These are phyloP conservation scores for Cutaneotrichosporon sp. DNA, from an alignment of 1,284 basidiomycete species.

Conservation along the genomic window DNA sequence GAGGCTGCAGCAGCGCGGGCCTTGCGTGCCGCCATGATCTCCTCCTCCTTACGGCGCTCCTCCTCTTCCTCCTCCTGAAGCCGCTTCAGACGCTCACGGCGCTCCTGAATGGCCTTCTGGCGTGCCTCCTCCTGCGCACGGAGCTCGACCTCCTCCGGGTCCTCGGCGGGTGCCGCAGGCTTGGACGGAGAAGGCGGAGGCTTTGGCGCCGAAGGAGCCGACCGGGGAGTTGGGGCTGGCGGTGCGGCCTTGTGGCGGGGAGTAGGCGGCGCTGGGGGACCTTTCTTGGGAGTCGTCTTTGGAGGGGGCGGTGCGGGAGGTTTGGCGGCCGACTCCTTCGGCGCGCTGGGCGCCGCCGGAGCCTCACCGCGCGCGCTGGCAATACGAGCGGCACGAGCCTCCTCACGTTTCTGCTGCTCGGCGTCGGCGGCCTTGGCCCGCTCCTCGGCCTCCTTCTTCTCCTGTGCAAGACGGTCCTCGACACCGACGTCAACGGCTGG, in stretches of 20 bases:
- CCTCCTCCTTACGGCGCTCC: conserved; percentile 59
- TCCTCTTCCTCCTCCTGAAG: conserved; percentile 70
- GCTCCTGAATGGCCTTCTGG: conserved; percentile 62
- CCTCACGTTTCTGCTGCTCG: conserved; percentile 70
- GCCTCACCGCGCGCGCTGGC: conserved; percentile 55
- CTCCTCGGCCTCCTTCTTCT: conserved; percentile 80
- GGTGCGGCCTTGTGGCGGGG: conserved; percentile 23
- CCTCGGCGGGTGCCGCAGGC: conserved; percentile 42
- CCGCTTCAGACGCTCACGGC: conserved; percentile 59
- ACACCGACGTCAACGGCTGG: conserved; percentile 64
- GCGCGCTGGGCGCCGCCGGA: conserved; percentile 50
- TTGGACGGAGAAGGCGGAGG: conserved; percentile 36
- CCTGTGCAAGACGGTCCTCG: conserved; percentile 72
- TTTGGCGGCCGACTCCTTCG: conserved; percentile 39
- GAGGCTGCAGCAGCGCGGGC: conserved; percentile 24
- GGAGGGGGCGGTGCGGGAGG: conserved; percentile 37
- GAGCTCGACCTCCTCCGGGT: conserved; percentile 63
- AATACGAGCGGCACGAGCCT: conserved; percentile 61
- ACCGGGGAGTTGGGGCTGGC: conserved; percentile 16
- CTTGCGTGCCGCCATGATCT: conserved; percentile 49
- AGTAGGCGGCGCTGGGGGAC: conserved; percentile 38
- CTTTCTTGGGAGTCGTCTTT: conserved; percentile 29
- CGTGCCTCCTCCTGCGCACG: conserved; percentile 61
- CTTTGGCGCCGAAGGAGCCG: neutral
- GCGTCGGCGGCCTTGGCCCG: conserved; percentile 66